Evolutionary conservation across 495 filamentous ascomycete species (phyloP).

Genomic region (Aspergillus olivimuriae): DNA sequence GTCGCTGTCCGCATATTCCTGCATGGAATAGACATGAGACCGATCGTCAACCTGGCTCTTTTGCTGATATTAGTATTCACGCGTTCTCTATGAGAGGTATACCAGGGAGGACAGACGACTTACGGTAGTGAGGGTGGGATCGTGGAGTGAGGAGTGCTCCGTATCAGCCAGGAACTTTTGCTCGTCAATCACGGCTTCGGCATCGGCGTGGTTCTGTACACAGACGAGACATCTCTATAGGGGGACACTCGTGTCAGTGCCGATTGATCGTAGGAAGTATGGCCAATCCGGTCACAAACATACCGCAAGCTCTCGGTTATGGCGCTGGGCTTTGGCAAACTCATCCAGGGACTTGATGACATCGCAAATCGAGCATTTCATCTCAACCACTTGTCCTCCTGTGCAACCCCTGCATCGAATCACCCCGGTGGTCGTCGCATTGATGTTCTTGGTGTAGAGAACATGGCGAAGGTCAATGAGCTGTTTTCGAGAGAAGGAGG

Average conservation of each 20-base stretch:
- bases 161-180: slow-evolving; percentile 11
- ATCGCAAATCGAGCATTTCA: slow-evolving; percentile 41
- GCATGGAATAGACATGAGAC: neutral
- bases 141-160: slow-evolving; percentile 4
- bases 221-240: slow-evolving; percentile 51
- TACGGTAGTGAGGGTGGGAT: neutral
- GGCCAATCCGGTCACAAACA: slow-evolving; percentile 12
- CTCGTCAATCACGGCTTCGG: slow-evolving; percentile 17
- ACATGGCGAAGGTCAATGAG: slow-evolving; percentile 29
- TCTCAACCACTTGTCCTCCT: slow-evolving; percentile 21
- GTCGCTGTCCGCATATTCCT: slow-evolving; percentile 3
- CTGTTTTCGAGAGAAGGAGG: slow-evolving; percentile 42
- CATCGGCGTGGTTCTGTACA: slow-evolving; percentile 29
- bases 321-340: slow-evolving; percentile 54
- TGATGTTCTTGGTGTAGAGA: slow-evolving; percentile 11
- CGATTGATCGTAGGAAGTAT: neutral
- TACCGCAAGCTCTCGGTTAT: slow-evolving; percentile 42
- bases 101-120: neutral
- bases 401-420: slow-evolving; percentile 22
- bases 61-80: neutral
- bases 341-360: slow-evolving; percentile 36
- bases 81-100: neutral
- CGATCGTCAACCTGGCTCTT: neutral
- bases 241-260: slow-evolving; percentile 6
- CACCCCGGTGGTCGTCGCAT: slow-evolving; percentile 4